Evolutionary conservation across 208 protist genomes (phyloP), one percentile per base, ranked within the genome.

Genomic region (Leishmania lainsoni): DNA sequence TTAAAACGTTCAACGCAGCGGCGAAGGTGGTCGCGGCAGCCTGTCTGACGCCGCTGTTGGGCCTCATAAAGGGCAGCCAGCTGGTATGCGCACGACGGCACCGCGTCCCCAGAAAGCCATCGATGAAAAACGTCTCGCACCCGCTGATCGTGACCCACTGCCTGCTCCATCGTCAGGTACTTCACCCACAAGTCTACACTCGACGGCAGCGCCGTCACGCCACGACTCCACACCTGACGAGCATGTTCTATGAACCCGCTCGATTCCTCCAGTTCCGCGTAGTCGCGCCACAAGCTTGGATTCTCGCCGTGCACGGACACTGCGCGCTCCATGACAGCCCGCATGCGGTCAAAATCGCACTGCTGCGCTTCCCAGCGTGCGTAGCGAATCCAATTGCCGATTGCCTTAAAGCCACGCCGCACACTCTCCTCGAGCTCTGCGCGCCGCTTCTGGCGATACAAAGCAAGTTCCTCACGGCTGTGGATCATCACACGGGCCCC

Each of bases 221-320:
- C 99, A 29, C 99, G 97, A 75, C 99, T 94, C 92, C 90, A 99
- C 16, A 99, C 89, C 78, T 99, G 99, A 54, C 99, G 92, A 8
- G 99, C 99, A 61, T 98, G 91, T 83, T 99, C 99, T n/a, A 99
- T 86, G 77, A 98, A 97, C 42, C 97, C 96, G 87, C 99, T 88
- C 70, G 90, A 78, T 96, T 98, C 99, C 90, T 99, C 99, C 92
- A 99, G 98, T 84, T 99, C 99, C 1, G 99, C 98, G 86, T 99
- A 99, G 68, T 98, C 95, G 17, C 99, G 86, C 97, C 97, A 99
- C 14, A 99, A 32, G 20, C 86, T 91, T 17, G 89, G 56, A 79
- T 99, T 96, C 22, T 91, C 87, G 52, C 98, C 95, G 83, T 99
- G 95, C n/a, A 96, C 86, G n/a, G 78, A 61, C 26, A 93, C 85